phyloP scores from a whole-genome alignment of 495 filamentous ascomycete genomes.

The Pyronema omphalodes region DNA sequence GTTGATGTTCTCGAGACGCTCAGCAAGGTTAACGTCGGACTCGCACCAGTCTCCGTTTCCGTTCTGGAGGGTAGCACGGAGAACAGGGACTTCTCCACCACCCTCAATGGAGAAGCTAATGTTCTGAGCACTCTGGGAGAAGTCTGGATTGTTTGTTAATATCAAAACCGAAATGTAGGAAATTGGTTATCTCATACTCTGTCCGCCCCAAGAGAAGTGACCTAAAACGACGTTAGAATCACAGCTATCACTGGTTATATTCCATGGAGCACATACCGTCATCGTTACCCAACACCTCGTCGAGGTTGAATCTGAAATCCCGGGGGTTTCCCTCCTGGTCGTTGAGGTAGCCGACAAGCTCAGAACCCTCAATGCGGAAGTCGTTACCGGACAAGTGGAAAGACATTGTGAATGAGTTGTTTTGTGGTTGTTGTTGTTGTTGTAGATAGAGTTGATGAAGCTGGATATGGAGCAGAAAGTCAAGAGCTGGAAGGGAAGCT shows the following conservation, averaged over 20 bases:
- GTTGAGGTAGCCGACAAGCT: constrained; percentile 18
- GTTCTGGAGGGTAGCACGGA: constrained; percentile 25
- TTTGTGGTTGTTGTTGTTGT: neutral
- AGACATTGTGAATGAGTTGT: constrained; percentile 22
- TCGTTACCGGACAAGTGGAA: constrained; percentile 25
- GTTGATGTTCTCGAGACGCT: constrained; percentile 29
- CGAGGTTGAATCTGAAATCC: constrained; percentile 23
- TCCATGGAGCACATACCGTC: constrained; percentile 20
- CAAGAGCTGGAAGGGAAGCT: neutral
- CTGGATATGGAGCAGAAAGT: neutral
- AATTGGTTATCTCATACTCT: neutral
- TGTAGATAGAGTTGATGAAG: neutral
- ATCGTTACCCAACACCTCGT: constrained; percentile 26
- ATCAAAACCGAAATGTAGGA: neutral
- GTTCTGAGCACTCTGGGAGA: constrained; percentile 23
- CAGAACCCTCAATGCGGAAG: constrained; percentile 24
- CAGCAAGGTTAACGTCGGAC: constrained; percentile 29
- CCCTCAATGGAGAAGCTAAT: constrained; percentile 26
- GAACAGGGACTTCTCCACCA: constrained; percentile 24
- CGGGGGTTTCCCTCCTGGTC: constrained; percentile 18
- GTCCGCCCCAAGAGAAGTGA: constrained; percentile 28
- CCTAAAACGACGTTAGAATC: constrained; percentile 16
- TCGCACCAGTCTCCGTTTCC: constrained; percentile 16
- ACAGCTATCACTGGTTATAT: neutral
- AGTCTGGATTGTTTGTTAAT: constrained; percentile 12